Evolutionary conservation across 2,329 filamentous ascomycete species (phyloP).

Genomic region (Calonectria hawksworthii): DNA sequence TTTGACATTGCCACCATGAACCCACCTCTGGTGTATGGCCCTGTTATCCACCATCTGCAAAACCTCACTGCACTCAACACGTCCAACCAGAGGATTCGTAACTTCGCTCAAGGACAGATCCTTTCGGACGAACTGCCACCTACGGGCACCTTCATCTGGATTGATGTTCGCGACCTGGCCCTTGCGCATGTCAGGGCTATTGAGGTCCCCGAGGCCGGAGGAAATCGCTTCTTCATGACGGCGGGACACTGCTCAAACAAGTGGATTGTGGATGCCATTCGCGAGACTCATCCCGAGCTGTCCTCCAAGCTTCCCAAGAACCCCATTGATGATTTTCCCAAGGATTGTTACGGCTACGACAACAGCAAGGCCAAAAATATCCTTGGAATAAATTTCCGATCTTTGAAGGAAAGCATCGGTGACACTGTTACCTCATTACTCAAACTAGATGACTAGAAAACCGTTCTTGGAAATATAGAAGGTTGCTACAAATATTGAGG

Average conservation of each 20-base stretch:
- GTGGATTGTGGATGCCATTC: not conserved
- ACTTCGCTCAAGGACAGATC: not conserved
- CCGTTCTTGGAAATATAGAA: not conserved
- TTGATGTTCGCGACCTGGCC: conserved; percentile 15
- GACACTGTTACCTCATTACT: not conserved
- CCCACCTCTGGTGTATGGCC: conserved; percentile 17
- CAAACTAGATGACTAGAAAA: not conserved
- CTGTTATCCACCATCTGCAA: not conserved
- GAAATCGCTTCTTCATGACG: conserved; percentile 14
- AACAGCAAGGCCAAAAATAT: not conserved
- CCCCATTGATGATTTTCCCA: not conserved
- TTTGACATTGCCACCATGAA: conserved; percentile 13
- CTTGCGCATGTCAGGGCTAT: conserved; percentile 16
- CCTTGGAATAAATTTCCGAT: not conserved
- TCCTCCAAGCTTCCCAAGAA: not conserved
- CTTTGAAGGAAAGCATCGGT: not conserved
- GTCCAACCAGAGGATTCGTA: conserved; percentile 5
- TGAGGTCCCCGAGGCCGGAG: conserved; percentile 2
- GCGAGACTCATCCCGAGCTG: not conserved
- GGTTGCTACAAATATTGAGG: not conserved
- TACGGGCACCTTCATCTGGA: not conserved
- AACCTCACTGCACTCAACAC: conserved; percentile 4
- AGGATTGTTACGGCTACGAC: conserved; percentile 1
- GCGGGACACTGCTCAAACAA: conserved; percentile 5
- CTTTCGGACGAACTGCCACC: not conserved